Evolutionary conservation across 495 filamentous ascomycete genomes (phyloP), one percentile per base, ranked within the genome.

Genomic region (Apiosordaria backusii): DNA sequence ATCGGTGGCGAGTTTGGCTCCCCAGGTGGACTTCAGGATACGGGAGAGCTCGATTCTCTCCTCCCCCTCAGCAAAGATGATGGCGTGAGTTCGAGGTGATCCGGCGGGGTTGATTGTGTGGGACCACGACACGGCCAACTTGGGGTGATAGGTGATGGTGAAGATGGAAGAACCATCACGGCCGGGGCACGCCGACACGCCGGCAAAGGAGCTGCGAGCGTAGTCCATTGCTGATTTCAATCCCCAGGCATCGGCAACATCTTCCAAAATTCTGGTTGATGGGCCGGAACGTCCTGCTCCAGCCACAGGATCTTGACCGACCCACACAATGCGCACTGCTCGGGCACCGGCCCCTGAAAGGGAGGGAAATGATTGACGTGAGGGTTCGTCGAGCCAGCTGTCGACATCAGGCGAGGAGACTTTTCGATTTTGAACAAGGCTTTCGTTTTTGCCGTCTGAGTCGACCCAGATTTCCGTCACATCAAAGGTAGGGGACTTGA

Each of bases 101-200:
- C 21, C 50, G 9, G 22, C 27, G 40, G 61, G 23, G 15, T 24
- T n/a, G 53, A 26, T 22, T 45, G 26, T 23, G 1, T 54, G 19
- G 2, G 71, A 70, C 73, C 73, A 75, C 3, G 65, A 58, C 4
- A 61, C 57, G 25, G 68, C 67, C 1, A 75, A 68, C 26, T 75
- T 75, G 2, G 73, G 73, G 45, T 74, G 73, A 16, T 75, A 74
- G n/a, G 70, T 59, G 15, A 68, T 65, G 1, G 71, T 70, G 59
- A 67, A 75, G 2, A 66, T 26, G 18, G 26, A 0, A 10, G 59
- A 61, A 23, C 67, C 7, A 18, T 19, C 5, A 50, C 18, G 3
- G 13, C 21, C 6, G 40, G 60, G 10, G 45, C 70, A 22, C 0
- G 67, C 63, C 1, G 71, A 57, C 0, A 74, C 70, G n/a, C 73